Conservation (phyloP, 1,284 basidiomycete genomes). For the Prillingera fragicola region DNA sequence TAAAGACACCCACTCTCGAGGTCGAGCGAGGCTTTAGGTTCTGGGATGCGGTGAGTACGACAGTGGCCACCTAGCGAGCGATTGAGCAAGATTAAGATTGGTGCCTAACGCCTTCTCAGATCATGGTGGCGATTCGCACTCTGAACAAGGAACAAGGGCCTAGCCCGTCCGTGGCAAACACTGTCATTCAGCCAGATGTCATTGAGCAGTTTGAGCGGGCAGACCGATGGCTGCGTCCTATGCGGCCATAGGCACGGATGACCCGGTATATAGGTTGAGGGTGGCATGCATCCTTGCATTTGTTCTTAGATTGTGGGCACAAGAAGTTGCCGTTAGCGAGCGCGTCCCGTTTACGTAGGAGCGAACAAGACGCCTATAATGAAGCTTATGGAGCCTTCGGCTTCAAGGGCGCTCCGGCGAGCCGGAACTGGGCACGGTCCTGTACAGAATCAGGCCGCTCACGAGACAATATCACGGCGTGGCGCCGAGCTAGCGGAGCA, state of each 20-base stretch:
- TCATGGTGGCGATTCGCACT: slow-evolving; percentile 79
- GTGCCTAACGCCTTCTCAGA: slow-evolving; percentile 51
- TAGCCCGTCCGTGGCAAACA: slow-evolving; percentile 56
- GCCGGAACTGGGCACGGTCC: no score
- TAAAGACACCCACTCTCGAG: slow-evolving; percentile 79
- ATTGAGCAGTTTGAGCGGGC: slow-evolving; percentile 92
- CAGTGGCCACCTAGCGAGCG: no score
- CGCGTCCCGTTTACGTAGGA: no score
- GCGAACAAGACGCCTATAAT: no score
- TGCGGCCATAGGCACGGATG: slow-evolving; percentile 61
- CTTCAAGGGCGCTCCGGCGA: no score
- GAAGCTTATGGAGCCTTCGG: no score
- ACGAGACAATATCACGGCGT: no score
- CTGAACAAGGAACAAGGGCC: slow-evolving; percentile 70
- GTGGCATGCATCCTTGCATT: no score
- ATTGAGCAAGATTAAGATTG: background rate
- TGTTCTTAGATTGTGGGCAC: no score
- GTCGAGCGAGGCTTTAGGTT: slow-evolving; percentile 94
- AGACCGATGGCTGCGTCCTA: slow-evolving; percentile 84
- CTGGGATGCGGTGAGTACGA: slow-evolving; percentile 85
- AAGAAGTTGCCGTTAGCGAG: no score
- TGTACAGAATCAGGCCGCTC: no score
- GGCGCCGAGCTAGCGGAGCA: no score
- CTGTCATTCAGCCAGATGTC: slow-evolving; percentile 53
- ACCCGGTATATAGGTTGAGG: background rate